A percentile compares a stretch with the other conserved stretches of the same genome.
Evolutionary conservation across 2,329 filamentous ascomycete genomes (phyloP).

Genomic region (Talaromyces islandicus): DNA sequence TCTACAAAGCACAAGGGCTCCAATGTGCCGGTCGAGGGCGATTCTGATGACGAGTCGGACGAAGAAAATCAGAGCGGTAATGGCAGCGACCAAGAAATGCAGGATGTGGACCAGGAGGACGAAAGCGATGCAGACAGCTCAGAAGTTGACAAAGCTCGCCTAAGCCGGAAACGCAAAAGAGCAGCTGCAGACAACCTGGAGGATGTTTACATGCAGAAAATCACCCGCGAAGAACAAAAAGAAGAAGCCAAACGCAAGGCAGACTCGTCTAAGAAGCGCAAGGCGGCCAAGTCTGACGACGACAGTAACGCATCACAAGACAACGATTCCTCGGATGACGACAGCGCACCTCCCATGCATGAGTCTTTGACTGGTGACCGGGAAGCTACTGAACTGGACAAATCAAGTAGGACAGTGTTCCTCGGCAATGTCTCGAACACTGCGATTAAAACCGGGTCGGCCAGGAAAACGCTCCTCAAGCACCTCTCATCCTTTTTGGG

Average conservation of each 20-base stretch:
- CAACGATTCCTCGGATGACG: constrained; percentile 18
- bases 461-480: constrained; percentile 68
- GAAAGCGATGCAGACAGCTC: constrained; percentile 29
- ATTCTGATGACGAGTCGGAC: constrained; percentile 21
- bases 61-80: constrained; percentile 30
- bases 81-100: constrained; percentile 32
- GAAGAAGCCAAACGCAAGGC: constrained; percentile 24
- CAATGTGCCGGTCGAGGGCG: not conserved
- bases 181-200: constrained; percentile 43
- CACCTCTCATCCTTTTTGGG: constrained; percentile 73
- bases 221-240: constrained; percentile 38
- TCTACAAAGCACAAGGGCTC: constrained; percentile 13
- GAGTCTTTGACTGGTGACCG: constrained; percentile 30
- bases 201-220: constrained; percentile 37
- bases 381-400: constrained; percentile 61
- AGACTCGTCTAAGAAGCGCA: constrained; percentile 34
- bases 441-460: constrained; percentile 74
- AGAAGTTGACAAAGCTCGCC: constrained; percentile 14
- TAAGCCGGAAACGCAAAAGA: constrained; percentile 49
- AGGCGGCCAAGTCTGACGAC: constrained; percentile 51
- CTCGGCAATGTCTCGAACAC: constrained; percentile 81
- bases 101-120: constrained; percentile 42
- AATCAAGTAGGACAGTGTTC: constrained; percentile 85
- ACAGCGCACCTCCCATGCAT: constrained; percentile 30
- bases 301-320: constrained; percentile 27